A percentile compares a stretch with the other conserved stretches of the same genome.
Conservation (phyloP, 768 basidiomycete species). For the Leccinum truebloodii region DNA sequence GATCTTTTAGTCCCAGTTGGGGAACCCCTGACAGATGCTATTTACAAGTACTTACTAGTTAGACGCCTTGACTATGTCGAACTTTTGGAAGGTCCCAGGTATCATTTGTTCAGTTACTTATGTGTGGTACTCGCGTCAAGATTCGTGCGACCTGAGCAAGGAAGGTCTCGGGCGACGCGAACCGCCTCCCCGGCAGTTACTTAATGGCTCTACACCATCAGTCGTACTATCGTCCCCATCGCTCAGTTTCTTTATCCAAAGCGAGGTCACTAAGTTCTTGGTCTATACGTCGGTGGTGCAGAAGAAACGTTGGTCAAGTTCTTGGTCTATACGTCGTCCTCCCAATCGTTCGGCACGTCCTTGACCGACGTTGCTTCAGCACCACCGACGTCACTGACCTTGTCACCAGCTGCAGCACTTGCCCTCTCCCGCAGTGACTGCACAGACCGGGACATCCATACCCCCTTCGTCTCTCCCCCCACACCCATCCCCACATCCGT, state of each 20-base stretch:
- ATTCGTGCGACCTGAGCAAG: too few relatives aligned
- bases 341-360: constrained; percentile 55
- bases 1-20: too few relatives aligned
- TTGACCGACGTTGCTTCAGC: constrained; percentile 1
- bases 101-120: too few relatives aligned
- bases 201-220: not conserved
- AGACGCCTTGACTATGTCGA: too few relatives aligned
- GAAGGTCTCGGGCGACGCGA: too few relatives aligned
- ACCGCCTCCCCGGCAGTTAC: not conserved
- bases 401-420: not conserved
- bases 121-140: too few relatives aligned
- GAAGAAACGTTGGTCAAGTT: too few relatives aligned
- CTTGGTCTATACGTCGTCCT: constrained; percentile 44
- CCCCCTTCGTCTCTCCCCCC: not conserved
- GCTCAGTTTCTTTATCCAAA: not conserved
- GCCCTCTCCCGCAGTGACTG: constrained; percentile 17
- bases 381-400: not conserved
- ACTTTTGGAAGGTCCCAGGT: too few relatives aligned
- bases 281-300: constrained; percentile 33
- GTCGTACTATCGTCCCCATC: not conserved
- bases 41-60: too few relatives aligned
- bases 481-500: not conserved
- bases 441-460: constrained; percentile 26
- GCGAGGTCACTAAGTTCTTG: not conserved
- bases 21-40: too few relatives aligned